phyloP scores from a whole-genome alignment of 495 filamentous ascomycete species.

The Penicillium maclennaniae region DNA sequence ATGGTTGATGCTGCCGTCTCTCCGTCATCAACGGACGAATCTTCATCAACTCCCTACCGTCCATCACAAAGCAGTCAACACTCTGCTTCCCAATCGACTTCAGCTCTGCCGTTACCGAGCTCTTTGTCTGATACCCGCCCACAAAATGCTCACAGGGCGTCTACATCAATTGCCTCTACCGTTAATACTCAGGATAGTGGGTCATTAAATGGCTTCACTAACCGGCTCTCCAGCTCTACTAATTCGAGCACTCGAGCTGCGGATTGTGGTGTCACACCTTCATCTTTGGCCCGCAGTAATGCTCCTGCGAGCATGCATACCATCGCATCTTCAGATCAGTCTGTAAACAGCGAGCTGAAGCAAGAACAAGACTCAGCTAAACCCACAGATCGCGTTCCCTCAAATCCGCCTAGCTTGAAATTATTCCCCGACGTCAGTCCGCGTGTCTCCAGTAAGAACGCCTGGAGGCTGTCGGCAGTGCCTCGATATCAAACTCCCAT shows the following conservation, averaged over 20 bases:
- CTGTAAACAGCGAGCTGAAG: constrained; percentile 2
- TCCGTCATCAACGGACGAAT: constrained; percentile 25
- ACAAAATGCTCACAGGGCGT: neutral
- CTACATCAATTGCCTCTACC: constrained; percentile 7
- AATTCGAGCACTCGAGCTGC: constrained; percentile 4
- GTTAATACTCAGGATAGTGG: constrained; percentile 3
- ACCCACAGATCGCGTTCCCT: constrained; percentile 7
- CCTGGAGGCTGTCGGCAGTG: constrained; percentile 24
- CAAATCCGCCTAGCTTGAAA: constrained; percentile 24
- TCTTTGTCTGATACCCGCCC: constrained; percentile 3
- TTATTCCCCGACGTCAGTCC: constrained; percentile 38
- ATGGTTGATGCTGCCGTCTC: constrained; percentile 38
- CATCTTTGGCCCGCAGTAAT: neutral
- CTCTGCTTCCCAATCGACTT: constrained; percentile 4
- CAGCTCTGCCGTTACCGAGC: constrained; percentile 3
- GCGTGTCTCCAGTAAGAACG: constrained; percentile 29
- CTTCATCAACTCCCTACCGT: constrained; percentile 30
- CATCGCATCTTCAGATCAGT: neutral
- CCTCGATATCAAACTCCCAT: constrained; percentile 19
- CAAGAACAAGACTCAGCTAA: neutral
- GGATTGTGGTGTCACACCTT: neutral
- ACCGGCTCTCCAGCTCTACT: constrained; percentile 9
- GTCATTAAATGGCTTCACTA: constrained; percentile 5
- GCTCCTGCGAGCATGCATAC: neutral
- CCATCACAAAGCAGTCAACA: constrained; percentile 4